Evolutionary conservation across 192 early-diverging fungal genomes (phyloP).

Genomic region (Umbelopsis ramanniana): DNA sequence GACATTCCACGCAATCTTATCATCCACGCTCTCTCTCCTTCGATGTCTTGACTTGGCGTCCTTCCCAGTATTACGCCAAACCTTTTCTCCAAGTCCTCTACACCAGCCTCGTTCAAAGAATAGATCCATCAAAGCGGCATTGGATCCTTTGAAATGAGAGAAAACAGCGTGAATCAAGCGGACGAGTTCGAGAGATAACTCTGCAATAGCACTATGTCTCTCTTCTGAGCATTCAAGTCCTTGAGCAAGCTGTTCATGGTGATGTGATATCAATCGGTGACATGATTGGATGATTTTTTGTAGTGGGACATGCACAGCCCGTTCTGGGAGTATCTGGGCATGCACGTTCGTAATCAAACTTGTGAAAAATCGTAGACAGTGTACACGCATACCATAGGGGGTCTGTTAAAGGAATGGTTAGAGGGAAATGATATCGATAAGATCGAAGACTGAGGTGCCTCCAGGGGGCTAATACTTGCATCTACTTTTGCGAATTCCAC

Average conservation of each 20-base stretch:
- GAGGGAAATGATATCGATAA: not conserved
- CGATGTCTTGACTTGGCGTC: conserved; percentile 36
- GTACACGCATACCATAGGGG: conserved; percentile 45
- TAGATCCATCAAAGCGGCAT: conserved; percentile 45
- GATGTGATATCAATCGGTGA: conserved; percentile 40
- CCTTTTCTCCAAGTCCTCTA: conserved; percentile 43
- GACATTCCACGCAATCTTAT: conserved; percentile 40
- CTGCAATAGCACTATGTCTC: conserved; percentile 35
- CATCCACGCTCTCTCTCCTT: conserved; percentile 39
- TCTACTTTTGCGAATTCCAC: conserved; percentile 48
- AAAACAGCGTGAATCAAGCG: conserved; percentile 45
- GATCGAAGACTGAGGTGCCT: not conserved
- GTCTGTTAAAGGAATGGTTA: conserved; percentile 30
- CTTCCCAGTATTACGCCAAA: conserved; percentile 37
- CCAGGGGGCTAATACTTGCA: conserved; percentile 23
- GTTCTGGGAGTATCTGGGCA: conserved; percentile 44
- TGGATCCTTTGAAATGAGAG: conserved; percentile 44
- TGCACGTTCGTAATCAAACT: conserved; percentile 44
- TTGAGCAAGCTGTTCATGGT: conserved; percentile 39
- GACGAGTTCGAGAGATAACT: conserved; percentile 44
- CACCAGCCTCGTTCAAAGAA: conserved; percentile 49
- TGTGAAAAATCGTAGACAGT: conserved; percentile 42
- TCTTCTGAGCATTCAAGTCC: conserved; percentile 38
- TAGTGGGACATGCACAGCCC: conserved; percentile 45
- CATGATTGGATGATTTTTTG: conserved; percentile 42